These are phyloP conservation scores for Ceratobasidium sp. DNA, from an alignment of 1,284 basidiomycete genomes.

Conservation along the genomic window DNA sequence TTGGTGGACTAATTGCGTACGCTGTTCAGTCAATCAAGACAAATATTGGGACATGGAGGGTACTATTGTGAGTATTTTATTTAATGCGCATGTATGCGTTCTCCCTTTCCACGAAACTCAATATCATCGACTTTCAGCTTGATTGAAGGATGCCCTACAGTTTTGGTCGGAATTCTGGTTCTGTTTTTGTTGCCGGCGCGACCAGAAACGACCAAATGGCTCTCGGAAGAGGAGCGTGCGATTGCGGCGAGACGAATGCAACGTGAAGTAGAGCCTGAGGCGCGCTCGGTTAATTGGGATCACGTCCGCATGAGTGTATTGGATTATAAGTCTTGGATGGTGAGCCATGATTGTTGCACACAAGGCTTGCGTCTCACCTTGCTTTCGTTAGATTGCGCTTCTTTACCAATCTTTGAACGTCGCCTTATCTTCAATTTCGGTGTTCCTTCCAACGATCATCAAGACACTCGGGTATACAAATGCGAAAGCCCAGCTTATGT, in stretches of 20 bases:
- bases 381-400: background rate
- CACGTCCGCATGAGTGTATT: conserved; percentile 6
- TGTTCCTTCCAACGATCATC: conserved; percentile 32
- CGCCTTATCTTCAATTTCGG: conserved; percentile 7
- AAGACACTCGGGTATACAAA: conserved; percentile 55
- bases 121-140: background rate
- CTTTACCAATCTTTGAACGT: conserved; percentile 15
- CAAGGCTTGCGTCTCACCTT: too few species aligned
- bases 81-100: background rate
- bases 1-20: conserved; percentile 42
- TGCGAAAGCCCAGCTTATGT: conserved; percentile 57
- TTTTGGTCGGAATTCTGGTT: conserved; percentile 34
- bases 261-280: conserved; percentile 3
- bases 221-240: conserved; percentile 36
- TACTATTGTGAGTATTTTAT: conserved; percentile 25
- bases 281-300: conserved; percentile 4
- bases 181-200: conserved; percentile 33
- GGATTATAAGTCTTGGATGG: conserved; percentile 15
- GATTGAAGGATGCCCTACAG: conserved; percentile 33
- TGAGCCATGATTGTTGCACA: background rate
- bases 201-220: conserved; percentile 38
- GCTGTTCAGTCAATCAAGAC: conserved; percentile 41
- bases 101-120: background rate
- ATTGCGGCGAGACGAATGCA: conserved; percentile 17
- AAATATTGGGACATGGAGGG: conserved; percentile 29